Percentiles rank a stretch among this genome's conserved stretches.
Conservation (phyloP, 768 basidiomycete species). For the Suillus occidentalis region DNA sequence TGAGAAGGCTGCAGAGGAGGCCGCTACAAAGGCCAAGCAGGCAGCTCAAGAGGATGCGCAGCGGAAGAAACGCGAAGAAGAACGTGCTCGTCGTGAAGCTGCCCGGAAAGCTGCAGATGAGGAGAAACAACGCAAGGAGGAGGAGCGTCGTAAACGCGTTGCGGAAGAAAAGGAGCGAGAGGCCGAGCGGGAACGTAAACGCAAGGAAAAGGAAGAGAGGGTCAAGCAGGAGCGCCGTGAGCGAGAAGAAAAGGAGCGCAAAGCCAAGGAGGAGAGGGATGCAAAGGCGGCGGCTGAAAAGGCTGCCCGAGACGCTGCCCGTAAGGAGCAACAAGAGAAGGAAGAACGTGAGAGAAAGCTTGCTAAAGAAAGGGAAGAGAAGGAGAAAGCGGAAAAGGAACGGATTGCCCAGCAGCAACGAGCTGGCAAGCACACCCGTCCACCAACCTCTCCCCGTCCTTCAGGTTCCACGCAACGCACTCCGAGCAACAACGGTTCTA, state of each 20-base stretch:
- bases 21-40: slow-evolving; percentile 72
- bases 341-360: slow-evolving; percentile 69
- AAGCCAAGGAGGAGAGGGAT: slow-evolving; percentile 65
- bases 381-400: slow-evolving; percentile 54
- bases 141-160: slow-evolving; percentile 74
- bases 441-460: slow-evolving; percentile 52
- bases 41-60: slow-evolving; percentile 78
- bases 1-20: slow-evolving; percentile 85
- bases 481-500: slow-evolving; percentile 49
- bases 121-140: slow-evolving; percentile 79
- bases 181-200: slow-evolving; percentile 71
- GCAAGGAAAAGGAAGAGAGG: slow-evolving; percentile 73
- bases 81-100: slow-evolving; percentile 75
- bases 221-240: slow-evolving; percentile 48
- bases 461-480: slow-evolving; percentile 50
- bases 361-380: slow-evolving; percentile 63
- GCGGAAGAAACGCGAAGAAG: slow-evolving; percentile 83
- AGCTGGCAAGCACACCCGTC: slow-evolving; percentile 44
- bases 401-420: slow-evolving; percentile 47
- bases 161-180: slow-evolving; percentile 82
- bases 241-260: slow-evolving; percentile 64
- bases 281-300: slow-evolving; percentile 51
- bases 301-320: slow-evolving; percentile 38
- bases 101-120: slow-evolving; percentile 78
- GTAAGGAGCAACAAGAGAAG: slow-evolving; percentile 52